Evolutionary conservation across 208 protist genomes (phyloP), one percentile per base, ranked within the genome.

Genomic region (Leptomonas pyrrhocoris): DNA sequence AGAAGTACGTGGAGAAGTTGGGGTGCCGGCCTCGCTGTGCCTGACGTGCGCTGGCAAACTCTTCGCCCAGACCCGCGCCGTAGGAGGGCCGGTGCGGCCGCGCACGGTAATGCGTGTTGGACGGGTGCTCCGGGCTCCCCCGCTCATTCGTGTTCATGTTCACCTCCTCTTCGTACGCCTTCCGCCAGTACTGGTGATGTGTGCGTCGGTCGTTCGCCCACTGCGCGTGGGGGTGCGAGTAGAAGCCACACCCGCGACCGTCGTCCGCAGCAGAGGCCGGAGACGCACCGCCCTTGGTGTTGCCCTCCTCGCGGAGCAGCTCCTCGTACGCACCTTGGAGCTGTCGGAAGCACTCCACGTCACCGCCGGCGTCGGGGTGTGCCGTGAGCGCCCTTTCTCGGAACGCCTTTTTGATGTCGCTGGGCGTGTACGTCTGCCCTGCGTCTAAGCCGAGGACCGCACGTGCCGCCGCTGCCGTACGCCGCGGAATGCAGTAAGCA

Each of bases 381-480:
- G 82, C 54, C 31, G 73, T 61, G 34, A 91, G 66, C 15, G 83
- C 85, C 70, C 79, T 84, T 38, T 79, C 66, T 25, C 68, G 74
- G 59, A 86, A 90, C 34, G 84, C 87, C 49, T 73, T 73, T 18
- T 81, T 79, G 61, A 93, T 89, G 19, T 93, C 82, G 2, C 38
- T 50, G 0, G 59, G 54, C 0, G 77, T 86, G 54, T 50, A 68
- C 9, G 63, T 31, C 34, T 71, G 50, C 3, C 49, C 64, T 12
- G 66, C 65, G 19, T 36, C n/a, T 3, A 78, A 27, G 12, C 73
- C 73, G 19, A 78, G 73, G 23, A 73, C 45, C 13, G 56, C 54
- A 7, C 56, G 56, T 13, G 62, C 50, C 15, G 50, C 40, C 6
- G 50, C 62, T 1, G 40, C 34, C 3, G 15, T 27, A 13, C 51